A percentile compares a stretch with the other conserved stretches of the same genome.
Evolutionary conservation across 257 asterid genomes (phyloP).

Genomic region (Nicotiana obtusifolia): DNA sequence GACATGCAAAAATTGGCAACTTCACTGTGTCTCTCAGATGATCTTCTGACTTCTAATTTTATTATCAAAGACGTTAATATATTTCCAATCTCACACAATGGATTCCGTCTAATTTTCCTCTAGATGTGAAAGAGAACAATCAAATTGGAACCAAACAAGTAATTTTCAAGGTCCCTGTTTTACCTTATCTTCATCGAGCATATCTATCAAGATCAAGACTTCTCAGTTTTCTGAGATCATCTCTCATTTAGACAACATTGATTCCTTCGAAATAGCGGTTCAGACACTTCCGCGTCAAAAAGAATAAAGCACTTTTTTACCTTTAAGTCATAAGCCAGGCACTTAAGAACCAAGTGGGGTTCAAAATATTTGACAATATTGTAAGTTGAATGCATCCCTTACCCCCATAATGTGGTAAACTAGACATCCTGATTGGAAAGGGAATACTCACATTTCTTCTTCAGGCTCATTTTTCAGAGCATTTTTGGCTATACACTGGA

Average conservation of each 20-base stretch:
- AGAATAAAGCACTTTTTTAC: neutral
- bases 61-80: neutral
- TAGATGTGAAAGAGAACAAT: neutral
- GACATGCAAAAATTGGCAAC: neutral
- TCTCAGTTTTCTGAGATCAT: neutral
- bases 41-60: neutral
- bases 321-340: neutral
- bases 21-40: neutral
- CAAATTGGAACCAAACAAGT: neutral
- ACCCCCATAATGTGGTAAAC: neutral
- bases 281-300: neutral
- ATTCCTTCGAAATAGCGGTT: neutral
- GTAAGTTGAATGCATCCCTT: neutral
- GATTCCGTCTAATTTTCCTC: neutral
- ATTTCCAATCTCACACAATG: neutral
- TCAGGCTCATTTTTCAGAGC: conserved; percentile 54
- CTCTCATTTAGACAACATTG: neutral
- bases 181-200: neutral
- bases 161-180: neutral
- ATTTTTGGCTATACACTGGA: conserved; percentile 56
- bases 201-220: neutral
- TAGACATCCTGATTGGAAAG: neutral
- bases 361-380: neutral
- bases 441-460: conserved; percentile 46
- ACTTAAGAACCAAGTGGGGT: neutral